Conservation (phyloP, 805 yeast genomes). For the Candida khao-thaluensis region DNA sequence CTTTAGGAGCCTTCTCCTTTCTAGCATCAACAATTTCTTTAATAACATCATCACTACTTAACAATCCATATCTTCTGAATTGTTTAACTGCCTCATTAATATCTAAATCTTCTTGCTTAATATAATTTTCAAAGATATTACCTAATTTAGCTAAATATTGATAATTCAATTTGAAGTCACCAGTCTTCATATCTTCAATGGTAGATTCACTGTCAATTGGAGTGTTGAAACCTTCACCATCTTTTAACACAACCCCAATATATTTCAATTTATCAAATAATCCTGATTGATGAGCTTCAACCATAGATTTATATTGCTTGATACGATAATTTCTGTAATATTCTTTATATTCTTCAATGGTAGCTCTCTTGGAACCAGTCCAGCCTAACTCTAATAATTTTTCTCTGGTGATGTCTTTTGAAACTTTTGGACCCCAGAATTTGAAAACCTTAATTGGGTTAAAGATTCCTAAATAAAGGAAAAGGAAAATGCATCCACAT, state of each 20-base stretch:
- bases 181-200: constrained; percentile 19
- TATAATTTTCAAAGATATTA: constrained; percentile 42
- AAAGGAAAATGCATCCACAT: constrained; percentile 50
- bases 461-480: constrained; percentile 67
- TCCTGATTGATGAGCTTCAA: constrained; percentile 75
- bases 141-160: constrained; percentile 56
- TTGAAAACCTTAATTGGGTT: constrained; percentile 59
- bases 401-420: constrained; percentile 45
- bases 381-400: constrained; percentile 73
- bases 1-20: constrained; percentile 19
- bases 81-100: constrained; percentile 50
- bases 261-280: constrained; percentile 55
- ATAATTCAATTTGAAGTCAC: constrained; percentile 49
- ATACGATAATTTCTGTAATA: constrained; percentile 63
- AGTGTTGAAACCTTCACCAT: constrained; percentile 82
- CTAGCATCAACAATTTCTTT: constrained; percentile 39
- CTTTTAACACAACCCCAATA: constrained; percentile 62
- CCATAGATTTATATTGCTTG: constrained; percentile 68
- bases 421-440: constrained; percentile 28
- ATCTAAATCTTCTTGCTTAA: constrained; percentile 37
- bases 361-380: constrained; percentile 87
- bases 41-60: constrained; percentile 45
- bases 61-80: constrained; percentile 67
- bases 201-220: constrained; percentile 43
- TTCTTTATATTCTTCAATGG: constrained; percentile 67